Base-by-base conservation (phyloP, 352 stramenopile genomes). In the Pythium phragmitis region DNA sequence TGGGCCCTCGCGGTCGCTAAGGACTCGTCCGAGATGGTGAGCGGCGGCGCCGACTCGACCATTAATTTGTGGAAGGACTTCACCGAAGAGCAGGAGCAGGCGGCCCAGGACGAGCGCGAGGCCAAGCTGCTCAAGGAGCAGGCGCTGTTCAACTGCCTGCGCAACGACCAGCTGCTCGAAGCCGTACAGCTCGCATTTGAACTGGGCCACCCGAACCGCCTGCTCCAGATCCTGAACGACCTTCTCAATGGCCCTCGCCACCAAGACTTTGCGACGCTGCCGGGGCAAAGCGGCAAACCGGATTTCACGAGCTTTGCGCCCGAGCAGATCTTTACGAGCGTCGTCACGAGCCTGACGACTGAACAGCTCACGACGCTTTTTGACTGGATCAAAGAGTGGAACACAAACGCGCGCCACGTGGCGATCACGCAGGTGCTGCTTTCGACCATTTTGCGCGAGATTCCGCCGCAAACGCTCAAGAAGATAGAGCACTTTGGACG, bases 371-470 rank as follows among this genome's bases (percentile, higher is more conserved):
- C 75, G 55, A 91, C 94, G 72, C 86, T 99, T 17, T 78, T 99
- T 12, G 76, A 89, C 34, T 99, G 98, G 82, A 82, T 98, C 59
- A 82, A 92, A 47, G 96, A 99, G 60, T 99, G 97, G 97, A 99
- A 99, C 75, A 99, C 97, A 53, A 97, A 98, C 65, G 93, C 94
- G 21, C 88, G 91, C 49, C 97, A 98, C 70, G 95, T 84, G n/a
- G 75, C 88, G 47, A 80, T 99, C 47, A 96, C 89, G 48, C 96
- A 99, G 77, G 71, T 96, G 30, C 71, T 99, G 8, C 64, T 99
- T n/a, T 90, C 93, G 47, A 91, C 92, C 12, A 80, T 98, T 53
- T 74, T 98, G 50, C 82, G 79, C 45, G 80, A 88, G 49, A 65
- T 95, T 30, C 74, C 79, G 50, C 85, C 87, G 2, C 69, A 62